phyloP scores from a whole-genome alignment of 2,329 filamentous ascomycete genomes.

The Talaromyces islandicus region DNA sequence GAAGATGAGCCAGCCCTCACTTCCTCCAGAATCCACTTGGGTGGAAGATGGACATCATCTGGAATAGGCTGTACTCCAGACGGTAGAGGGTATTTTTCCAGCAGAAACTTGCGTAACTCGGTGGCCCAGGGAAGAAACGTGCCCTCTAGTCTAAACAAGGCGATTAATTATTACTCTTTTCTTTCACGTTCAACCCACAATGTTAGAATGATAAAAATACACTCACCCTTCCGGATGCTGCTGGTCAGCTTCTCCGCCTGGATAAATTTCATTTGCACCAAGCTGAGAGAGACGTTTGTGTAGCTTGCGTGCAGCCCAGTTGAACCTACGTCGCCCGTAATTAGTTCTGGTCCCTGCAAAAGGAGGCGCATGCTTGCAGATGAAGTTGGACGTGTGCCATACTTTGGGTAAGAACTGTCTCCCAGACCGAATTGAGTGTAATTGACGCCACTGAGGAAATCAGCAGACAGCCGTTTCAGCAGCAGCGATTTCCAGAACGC shows the following conservation, averaged over 20 bases:
- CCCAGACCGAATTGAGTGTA: conserved; percentile 89
- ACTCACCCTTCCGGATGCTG: conserved; percentile 81
- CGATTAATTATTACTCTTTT: not conserved
- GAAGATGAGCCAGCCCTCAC: conserved; percentile 1
- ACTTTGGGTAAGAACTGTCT: conserved; percentile 92
- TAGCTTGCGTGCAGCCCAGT: conserved; percentile 86
- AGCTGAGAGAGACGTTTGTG: conserved; percentile 78
- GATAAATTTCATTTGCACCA: conserved; percentile 69
- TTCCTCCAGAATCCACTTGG: conserved; percentile 58
- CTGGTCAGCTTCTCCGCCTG: conserved; percentile 82
- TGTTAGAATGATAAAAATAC: conserved; percentile 21
- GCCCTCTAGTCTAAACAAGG: conserved; percentile 62
- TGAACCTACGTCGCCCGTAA: conserved; percentile 56
- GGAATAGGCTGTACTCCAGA: conserved; percentile 63
- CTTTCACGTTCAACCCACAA: not conserved
- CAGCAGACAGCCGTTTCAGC: conserved; percentile 67
- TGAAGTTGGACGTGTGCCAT: conserved; percentile 28
- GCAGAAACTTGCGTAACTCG: conserved; percentile 59
- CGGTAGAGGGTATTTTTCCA: conserved; percentile 64
- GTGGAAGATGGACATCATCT: conserved; percentile 65
- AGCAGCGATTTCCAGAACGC: conserved; percentile 81
- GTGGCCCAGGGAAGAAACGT: conserved; percentile 73
- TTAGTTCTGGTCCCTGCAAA: not conserved
- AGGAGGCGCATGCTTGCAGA: not conserved
- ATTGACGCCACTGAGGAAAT: conserved; percentile 60